Conservation (phyloP, 306 rosid genomes). For the Coriaria nepalensis region DNA sequence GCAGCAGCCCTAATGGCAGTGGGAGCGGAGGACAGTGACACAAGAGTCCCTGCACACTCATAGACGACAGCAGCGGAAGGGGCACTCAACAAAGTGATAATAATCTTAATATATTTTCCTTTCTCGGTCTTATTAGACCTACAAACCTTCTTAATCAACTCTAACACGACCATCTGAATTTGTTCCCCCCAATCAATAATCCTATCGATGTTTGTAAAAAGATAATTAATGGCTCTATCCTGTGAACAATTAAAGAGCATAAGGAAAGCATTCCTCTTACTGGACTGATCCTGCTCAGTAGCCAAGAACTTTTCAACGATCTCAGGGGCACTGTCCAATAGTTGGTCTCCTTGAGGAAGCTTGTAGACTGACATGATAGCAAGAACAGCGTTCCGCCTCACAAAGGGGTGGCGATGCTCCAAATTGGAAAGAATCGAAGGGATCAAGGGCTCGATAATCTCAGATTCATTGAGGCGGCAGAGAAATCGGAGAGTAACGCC, state of each 20-base stretch:
- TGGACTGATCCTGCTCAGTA: constrained; percentile 65
- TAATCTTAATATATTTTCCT: constrained; percentile 79
- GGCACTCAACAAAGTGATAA: constrained; percentile 50
- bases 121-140: constrained; percentile 64
- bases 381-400: constrained; percentile 67
- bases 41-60: constrained; percentile 87
- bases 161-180: constrained; percentile 85
- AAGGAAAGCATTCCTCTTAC: constrained; percentile 86
- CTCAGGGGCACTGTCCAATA: constrained; percentile 76
- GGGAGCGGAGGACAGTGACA: constrained; percentile 76
- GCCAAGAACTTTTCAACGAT: constrained; percentile 61
- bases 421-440: constrained; percentile 76
- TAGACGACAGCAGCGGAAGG: constrained; percentile 77
- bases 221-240: constrained; percentile 66
- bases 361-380: constrained; percentile 78
- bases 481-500: constrained; percentile 86
- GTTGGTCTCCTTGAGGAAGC: constrained; percentile 75
- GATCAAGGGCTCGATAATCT: constrained; percentile 78
- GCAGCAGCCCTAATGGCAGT: constrained; percentile 91
- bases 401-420: constrained; percentile 87
- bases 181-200: constrained; percentile 79
- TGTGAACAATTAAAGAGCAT: constrained; percentile 87
- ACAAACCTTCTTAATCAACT: constrained; percentile 79
- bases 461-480: constrained; percentile 75
- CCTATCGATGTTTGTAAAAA: constrained; percentile 49